Base-by-base conservation (phyloP, 345 rosid species). In the Citrus hindsii region DNA sequence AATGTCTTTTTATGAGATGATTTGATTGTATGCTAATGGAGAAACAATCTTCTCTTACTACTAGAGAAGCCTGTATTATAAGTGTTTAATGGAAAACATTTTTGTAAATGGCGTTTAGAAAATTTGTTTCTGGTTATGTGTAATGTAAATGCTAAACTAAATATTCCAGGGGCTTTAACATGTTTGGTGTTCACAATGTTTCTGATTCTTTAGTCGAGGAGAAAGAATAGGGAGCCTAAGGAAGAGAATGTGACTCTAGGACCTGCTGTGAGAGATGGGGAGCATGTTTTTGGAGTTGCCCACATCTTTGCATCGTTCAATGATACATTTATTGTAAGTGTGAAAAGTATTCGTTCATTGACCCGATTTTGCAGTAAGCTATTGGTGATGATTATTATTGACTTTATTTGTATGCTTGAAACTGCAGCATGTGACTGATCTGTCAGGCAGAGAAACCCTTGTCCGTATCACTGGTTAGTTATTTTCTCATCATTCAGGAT, bases 281-380 rank as follows among this genome's bases (percentile, higher is more conserved):
- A 84, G 79, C 69, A 79, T 37, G 87, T 76, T 74, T 86, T 86
- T 30, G 87, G 89, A 8, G 86, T 84, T 25, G 87, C 89, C 10
- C 89, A 84, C 80, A 84, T 86, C n/a, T 84, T 77, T 71, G 89
- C 89, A 7, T 83, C 89, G 21, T 86, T 86, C 25, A 86, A 86
- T 35, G 89, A 86, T 28, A 86, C 89, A 1, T 86, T 86, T 79
- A 86, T 86, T 62, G 89, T 86, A 83, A 82, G 87, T 75, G 22
- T 65, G 33, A 33, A 6, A 18, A 35, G 25, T 22, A 3, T 53
- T 32, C 3, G 46, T 32, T 24, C 5, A 9, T 1, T 38, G 42
- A 38, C 42, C 9, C 0, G 9, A n/a, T 53, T 27, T 55, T 55
- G 28, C 24, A 9, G 5, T 65, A 25, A 7, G n/a, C 4, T 35